A percentile compares a stretch with the other conserved stretches of the same genome.
phyloP scores from a whole-genome alignment of 768 basidiomycete species.

The Daedaleopsis sinensis region DNA sequence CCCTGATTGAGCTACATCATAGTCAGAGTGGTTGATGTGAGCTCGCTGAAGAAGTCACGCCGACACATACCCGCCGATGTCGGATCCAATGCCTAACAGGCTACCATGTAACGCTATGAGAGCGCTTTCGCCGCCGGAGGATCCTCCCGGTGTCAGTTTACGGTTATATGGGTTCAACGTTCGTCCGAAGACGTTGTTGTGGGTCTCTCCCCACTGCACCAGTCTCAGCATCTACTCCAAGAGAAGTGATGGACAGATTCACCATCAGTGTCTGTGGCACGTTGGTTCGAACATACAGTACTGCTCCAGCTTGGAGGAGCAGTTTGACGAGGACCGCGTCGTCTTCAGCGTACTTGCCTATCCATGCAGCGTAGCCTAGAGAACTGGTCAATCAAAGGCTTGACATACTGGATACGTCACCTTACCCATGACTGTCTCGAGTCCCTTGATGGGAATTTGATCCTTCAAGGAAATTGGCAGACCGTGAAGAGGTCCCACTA shows the following conservation, averaged over 20 bases:
- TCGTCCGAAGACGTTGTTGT: conserved; percentile 42
- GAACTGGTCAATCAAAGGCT: not conserved
- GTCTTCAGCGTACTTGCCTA: conserved; percentile 46
- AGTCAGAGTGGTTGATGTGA: too few species aligned
- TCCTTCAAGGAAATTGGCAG: conserved; percentile 23
- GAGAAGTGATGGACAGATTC: not conserved
- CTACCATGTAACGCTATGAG: conserved; percentile 57
- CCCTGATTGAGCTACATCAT: conserved; percentile 56
- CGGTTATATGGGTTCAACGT: conserved; percentile 45
- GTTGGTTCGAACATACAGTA: conserved; percentile 28
- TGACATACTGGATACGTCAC: not conserved
- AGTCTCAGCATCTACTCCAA: not conserved
- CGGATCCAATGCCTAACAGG: conserved; percentile 70
- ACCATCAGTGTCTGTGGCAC: conserved; percentile 39
- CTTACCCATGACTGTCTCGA: conserved; percentile 56
- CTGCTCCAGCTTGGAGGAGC: conserved; percentile 51
- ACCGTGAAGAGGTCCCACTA: conserved; percentile 21
- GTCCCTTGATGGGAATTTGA: conserved; percentile 53
- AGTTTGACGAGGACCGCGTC: conserved; percentile 54
- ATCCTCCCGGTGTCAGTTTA: conserved; percentile 50
- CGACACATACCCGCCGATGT: conserved; percentile 66
- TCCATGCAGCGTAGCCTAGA: conserved; percentile 53
- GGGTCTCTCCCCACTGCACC: conserved; percentile 49
- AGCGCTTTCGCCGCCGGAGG: conserved; percentile 84
- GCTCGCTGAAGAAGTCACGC: not conserved